Conservation (phyloP, 2,329 filamentous ascomycete species). For the Massarina eburnea region DNA sequence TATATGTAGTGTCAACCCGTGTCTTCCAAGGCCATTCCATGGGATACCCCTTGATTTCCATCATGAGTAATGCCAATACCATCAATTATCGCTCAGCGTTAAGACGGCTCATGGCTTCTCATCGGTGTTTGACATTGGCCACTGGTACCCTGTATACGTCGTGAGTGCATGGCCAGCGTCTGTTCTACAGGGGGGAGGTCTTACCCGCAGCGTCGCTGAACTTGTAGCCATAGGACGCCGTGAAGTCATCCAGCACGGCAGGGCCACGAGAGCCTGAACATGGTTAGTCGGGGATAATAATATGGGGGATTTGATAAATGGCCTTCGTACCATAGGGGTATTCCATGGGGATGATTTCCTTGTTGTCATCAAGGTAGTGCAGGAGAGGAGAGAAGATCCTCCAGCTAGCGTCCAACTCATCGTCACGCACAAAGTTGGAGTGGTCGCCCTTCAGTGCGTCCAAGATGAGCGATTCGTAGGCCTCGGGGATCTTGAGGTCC, state of each 20-base stretch:
- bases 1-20: neutral
- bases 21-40: too few relatives aligned
- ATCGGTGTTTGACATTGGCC: slow-evolving; percentile 39
- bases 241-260: slow-evolving; percentile 96
- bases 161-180: slow-evolving; percentile 18
- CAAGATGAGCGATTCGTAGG: slow-evolving; percentile 95
- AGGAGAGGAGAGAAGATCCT: slow-evolving; percentile 96
- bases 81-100: slow-evolving; percentile 16
- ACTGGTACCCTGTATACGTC: slow-evolving; percentile 41
- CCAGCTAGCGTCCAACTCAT: slow-evolving; percentile 94
- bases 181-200: slow-evolving; percentile 15
- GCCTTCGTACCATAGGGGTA: slow-evolving; percentile 86
- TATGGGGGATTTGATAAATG: slow-evolving; percentile 14
- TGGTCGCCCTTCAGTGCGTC: slow-evolving; percentile 98
- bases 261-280: slow-evolving; percentile 86
- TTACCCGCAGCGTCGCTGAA: slow-evolving; percentile 89
- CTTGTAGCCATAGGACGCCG: slow-evolving; percentile 96
- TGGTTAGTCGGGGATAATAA: slow-evolving; percentile 5
- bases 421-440: slow-evolving; percentile 77
- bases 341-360: slow-evolving; percentile 99
- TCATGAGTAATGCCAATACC: slow-evolving; percentile 9
- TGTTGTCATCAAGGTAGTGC: slow-evolving; percentile 98
- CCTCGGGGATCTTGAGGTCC: slow-evolving; percentile 98
- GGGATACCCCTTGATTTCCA: neutral
- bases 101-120: slow-evolving; percentile 32